Evolutionary conservation across 192 early-diverging fungal genomes (phyloP), one percentile per base, ranked within the genome.

Genomic region (Spizellomyces punctatus): DNA sequence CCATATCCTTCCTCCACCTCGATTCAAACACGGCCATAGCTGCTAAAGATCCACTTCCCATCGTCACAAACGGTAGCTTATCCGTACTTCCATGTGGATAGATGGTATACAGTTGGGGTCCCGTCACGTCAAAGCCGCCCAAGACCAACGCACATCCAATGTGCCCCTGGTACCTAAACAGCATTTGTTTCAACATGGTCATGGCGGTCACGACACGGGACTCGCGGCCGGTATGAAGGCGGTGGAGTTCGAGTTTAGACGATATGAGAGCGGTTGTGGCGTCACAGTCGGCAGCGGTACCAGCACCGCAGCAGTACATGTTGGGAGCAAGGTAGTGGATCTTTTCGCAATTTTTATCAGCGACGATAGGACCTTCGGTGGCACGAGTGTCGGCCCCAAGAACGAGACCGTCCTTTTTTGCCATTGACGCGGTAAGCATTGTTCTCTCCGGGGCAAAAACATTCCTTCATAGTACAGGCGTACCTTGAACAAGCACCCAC

Each of bases 341-440:
- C 86, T 99, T 99, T 83, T 93, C 89, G 82, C 96, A 98, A 83
- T 99, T 98, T 84, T 99, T 99, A 86, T 99, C 96, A 1, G 94
- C 93, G 9, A 99, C 96, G 74, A 96, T 98, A 21, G 96, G 86
- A 19, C 94, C 97, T 46, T 88, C 87, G 8, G 97, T 99, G 36
- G 97, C 94, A 76, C 97, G 91, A 10, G 97, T 99, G 79, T 99
- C 97, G 19, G 97, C 96, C 6, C 96, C 97, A 47, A 99, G 88
- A 14, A 94, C 85, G 46, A 99, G 79, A 48, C 97, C 97, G 77
- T 96, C 94, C 89, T 93, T 59, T 45, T 36, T 63, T 8, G 58
- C 50, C 0, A 54, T 54, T 9, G 1, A 54, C 12, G 50, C 27
- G 27, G 27, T 36, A 36, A 36, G 27, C 27, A 36, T 36, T 3